Percentiles rank a stretch among this genome's conserved stretches.
These are phyloP conservation scores for Cyberlindnera sargentensis DNA, from an alignment of 805 yeast genomes.

Conservation along the genomic window DNA sequence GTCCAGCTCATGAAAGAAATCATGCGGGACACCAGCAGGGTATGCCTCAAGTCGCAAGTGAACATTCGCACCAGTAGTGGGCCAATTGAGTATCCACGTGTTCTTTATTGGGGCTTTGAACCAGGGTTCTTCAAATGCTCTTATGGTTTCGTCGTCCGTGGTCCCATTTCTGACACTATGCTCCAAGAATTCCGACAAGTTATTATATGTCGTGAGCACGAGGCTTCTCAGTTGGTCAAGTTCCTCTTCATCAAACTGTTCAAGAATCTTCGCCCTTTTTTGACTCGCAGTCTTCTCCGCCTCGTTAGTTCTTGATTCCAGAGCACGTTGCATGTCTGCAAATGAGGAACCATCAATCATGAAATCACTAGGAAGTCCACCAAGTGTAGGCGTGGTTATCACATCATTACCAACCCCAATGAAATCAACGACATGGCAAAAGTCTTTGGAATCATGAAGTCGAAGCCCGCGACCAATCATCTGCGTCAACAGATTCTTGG, in stretches of 20 bases:
- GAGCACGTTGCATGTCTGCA: constrained; percentile 23
- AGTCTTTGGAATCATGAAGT: constrained; percentile 47
- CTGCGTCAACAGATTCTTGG: constrained; percentile 64
- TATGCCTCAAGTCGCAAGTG: constrained; percentile 21
- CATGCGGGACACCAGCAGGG: constrained; percentile 6
- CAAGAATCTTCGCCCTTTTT: background rate
- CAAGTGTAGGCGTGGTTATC: constrained; percentile 47
- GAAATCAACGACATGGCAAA: constrained; percentile 73
- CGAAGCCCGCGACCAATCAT: constrained; percentile 92
- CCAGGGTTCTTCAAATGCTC: constrained; percentile 26
- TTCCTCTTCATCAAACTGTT: constrained; percentile 3
- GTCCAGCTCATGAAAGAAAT: constrained; percentile 13
- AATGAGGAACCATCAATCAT: constrained; percentile 26
- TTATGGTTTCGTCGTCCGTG: background rate
- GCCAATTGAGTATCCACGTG: constrained; percentile 27
- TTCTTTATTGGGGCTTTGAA: constrained; percentile 22
- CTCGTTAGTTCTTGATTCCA: constrained; percentile 2
- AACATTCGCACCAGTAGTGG: constrained; percentile 9
- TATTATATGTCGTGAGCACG: constrained; percentile 28
- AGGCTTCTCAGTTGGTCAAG: constrained; percentile 5
- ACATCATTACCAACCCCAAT: constrained; percentile 58
- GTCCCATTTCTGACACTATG: background rate
- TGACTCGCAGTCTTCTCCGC: background rate
- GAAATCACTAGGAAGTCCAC: constrained; percentile 24
- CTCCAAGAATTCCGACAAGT: constrained; percentile 28